Evolutionary conservation across 106 monocot genomes (phyloP).

Genomic region (Dioscorea dumetorum): DNA sequence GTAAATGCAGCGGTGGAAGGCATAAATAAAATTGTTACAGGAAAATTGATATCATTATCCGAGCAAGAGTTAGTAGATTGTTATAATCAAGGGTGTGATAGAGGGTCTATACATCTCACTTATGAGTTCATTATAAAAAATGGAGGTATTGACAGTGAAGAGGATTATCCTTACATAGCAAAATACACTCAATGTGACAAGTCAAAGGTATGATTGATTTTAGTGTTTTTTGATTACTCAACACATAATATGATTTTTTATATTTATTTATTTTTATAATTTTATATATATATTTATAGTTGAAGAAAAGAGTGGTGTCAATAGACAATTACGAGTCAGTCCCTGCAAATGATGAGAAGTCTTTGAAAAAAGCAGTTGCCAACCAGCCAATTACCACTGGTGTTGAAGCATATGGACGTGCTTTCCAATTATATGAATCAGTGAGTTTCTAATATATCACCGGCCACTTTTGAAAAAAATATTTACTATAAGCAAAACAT

Average conservation of each 20-base stretch:
- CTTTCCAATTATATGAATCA: constrained; percentile 51
- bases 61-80: constrained; percentile 88
- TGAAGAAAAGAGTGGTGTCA: constrained; percentile 34
- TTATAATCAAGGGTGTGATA: constrained; percentile 70
- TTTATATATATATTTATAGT: constrained; percentile 17
- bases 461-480: too few species aligned
- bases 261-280: not conserved
- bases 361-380: constrained; percentile 45
- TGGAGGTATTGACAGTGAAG: constrained; percentile 12
- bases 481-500: too few species aligned
- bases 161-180: constrained; percentile 61
- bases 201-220: constrained; percentile 14
- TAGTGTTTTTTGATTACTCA: too few species aligned
- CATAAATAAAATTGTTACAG: constrained; percentile 18
- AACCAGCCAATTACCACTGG: constrained; percentile 52
- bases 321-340: constrained; percentile 50
- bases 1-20: constrained; percentile 50
- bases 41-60: constrained; percentile 48
- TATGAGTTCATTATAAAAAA: constrained; percentile 72
- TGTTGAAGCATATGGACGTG: constrained; percentile 48
- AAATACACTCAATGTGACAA: constrained; percentile 22
- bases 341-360: constrained; percentile 23
- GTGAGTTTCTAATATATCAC: constrained; percentile 15
- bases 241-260: too few species aligned
- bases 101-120: constrained; percentile 71